Base-by-base conservation (phyloP, 768 basidiomycete genomes). In the Astraeus odoratus region DNA sequence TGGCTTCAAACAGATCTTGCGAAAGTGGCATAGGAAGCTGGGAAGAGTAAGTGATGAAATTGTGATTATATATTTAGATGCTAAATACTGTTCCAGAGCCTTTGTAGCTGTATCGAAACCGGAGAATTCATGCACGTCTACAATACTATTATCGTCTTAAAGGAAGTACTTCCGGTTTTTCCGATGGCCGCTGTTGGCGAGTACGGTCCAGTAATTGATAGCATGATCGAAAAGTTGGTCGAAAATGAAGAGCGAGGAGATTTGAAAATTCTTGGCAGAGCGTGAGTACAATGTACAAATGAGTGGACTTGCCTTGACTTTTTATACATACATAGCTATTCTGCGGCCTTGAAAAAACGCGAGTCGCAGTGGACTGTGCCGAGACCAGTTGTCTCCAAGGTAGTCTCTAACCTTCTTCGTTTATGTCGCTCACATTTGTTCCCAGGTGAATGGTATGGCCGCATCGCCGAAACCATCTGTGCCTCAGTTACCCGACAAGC, bases 71-170 rank as follows among this genome's bases (percentile, higher is more conserved):
- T 1, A 12, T 27, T 25, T 24, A 34, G 35, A n/a, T 39, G 43
- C 41, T 50, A 13, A 46, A 16, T 19, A 24, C 27, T 31, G 30
- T 47, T 26, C 16, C 56, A 93, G 93, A 80, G 79, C 45, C 80
- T 97, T 52, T 70, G 75, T 16, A 83, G 80, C 25, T 92, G 86
- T 58, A 83, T 97, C 49, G 76, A 83, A 56, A 85, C 92, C 2
- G 79, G 78, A 40, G 94, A 94, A 57, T 98, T 94, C 62, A 95
- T 97, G 87, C 92, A 92, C 56, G 88, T 97, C 43, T 94, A 95
- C 65, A 99, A 99, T 59, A 77, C 90, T n/a, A 87, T 98, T 64
- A 79, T 94, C 30, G 83, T 99, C 23, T 72, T 96, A 51, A 90
- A 93, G 57, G 90, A 96, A 61, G 79, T 97, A 18, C 74, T 93